Percentiles rank a stretch among this genome's conserved stretches.
Evolutionary conservation across 2,329 filamentous ascomycete genomes (phyloP).

Genomic region (Cucurbitaria berberidis): DNA sequence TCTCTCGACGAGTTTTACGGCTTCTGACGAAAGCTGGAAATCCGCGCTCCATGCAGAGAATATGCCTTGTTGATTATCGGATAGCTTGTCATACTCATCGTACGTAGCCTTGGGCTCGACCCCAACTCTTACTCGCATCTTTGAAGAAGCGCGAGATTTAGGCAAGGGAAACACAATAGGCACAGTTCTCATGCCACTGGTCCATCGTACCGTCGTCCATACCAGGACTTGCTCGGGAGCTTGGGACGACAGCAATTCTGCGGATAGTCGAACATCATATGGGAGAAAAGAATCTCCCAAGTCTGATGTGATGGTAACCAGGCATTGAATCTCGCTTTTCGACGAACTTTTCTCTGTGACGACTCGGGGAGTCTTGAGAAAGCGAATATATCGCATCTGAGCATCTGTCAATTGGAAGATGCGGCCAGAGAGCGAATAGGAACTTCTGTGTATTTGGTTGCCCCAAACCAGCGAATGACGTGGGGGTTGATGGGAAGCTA

Average conservation of each 20-base stretch:
- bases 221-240: slow-evolving; percentile 47
- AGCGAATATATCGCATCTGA: slow-evolving; percentile 65
- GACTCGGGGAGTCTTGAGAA: slow-evolving; percentile 67
- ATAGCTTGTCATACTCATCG: slow-evolving; percentile 39
- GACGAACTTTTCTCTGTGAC: slow-evolving; percentile 40
- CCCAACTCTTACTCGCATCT: slow-evolving; percentile 51
- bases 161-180: slow-evolving; percentile 52
- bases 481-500: slow-evolving; percentile 5
- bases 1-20: slow-evolving; percentile 62
- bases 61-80: slow-evolving; percentile 51
- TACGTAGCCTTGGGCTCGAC: slow-evolving; percentile 30
- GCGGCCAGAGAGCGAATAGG: background rate
- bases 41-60: slow-evolving; percentile 64
- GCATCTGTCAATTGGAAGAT: slow-evolving; percentile 1
- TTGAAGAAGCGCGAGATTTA: slow-evolving; percentile 47
- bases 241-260: slow-evolving; percentile 43
- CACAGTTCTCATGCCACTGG: slow-evolving; percentile 51
- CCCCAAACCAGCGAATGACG: slow-evolving; percentile 5
- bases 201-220: slow-evolving; percentile 54
- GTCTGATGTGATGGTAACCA: slow-evolving; percentile 72
- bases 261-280: slow-evolving; percentile 53
- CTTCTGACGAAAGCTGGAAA: slow-evolving; percentile 50
- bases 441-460: background rate
- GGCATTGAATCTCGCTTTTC: slow-evolving; percentile 30
- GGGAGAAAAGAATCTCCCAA: slow-evolving; percentile 69